Base-by-base conservation (phyloP, 371 early-diverging fungal genomes). In the Mortierella sp. region DNA sequence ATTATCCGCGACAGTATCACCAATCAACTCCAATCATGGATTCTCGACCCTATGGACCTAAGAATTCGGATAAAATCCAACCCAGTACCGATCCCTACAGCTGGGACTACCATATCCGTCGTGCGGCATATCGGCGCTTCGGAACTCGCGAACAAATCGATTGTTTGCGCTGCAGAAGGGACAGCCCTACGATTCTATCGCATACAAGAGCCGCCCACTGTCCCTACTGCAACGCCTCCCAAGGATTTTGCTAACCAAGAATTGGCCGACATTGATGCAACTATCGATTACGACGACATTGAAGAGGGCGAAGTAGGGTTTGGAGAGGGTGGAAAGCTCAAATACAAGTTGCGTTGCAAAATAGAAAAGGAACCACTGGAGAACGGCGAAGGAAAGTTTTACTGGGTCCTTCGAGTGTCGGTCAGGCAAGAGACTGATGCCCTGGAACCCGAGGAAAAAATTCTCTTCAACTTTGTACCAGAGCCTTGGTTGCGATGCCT, bases 401-500 rank as follows among this genome's bases (percentile, higher is more conserved):
- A 80, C 58, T 80, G 75, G 75, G 72, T 80, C 12, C 61, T 67
- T 11, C 65, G 80, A 40, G 72, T 80, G 52, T 68, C 26, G 30
- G 63, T 35, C 51, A 64, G 16, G 67, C 18, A 45, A 52, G 35
- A 35, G 6, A 35, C 52, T 52, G 22, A 52, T 10, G 35, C 35
- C 35, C 3, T 35, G 3, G 35, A 35, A 35, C 35, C 35, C n/a
- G n/a, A n/a, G 35, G 35, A 35, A 35, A 35, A 49, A 3, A 26
- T 68, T 52, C 62, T 78, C 1, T 74, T 73, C 45, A 67, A 74
- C 3, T 80, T 80, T 32, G 62, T 75, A 35, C 81, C 81, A 2
- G 81, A 80, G 55, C 81, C 81, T 0, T 80, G 81, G 81, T 72
- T 72, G 69, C 75, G 75, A 6, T 43, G 52, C 32, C 62, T 68